Base-by-base conservation (phyloP, 768 basidiomycete genomes). In the Clathrus columnatus region DNA sequence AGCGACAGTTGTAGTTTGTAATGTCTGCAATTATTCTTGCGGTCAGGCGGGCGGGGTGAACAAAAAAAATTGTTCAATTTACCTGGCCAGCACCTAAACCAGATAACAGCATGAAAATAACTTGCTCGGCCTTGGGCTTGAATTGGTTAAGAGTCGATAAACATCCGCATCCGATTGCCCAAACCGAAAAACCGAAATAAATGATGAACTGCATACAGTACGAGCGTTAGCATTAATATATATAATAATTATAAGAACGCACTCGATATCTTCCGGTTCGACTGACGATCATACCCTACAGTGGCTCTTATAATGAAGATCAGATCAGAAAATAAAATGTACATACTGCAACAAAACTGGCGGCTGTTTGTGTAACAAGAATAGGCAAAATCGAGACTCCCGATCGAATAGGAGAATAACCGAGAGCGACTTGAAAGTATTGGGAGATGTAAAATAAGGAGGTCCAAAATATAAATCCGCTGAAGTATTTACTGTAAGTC, bases 391-490 rank as follows among this genome's bases (percentile, higher is more conserved):
- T 73, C 61, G 87, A 81, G 2, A 86, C 67, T 0, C 81, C 82
- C 2, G 77, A 78, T 8, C 74, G 77, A 43, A 87, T 79, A 0
- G 87, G 82, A 7, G 79, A 76, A 58, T 78, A 81, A 4, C 81
- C 82, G n/a, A 83, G 68, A 3, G 79, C 83, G 7, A 86, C 79
- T 68, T 88, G 86, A 68, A 87, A 85, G 64, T 80, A 87, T 59
- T 85, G 82, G 1, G 88, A 86, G 0, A 89, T 74, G 61, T 86
- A 87, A 65, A 81, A 87, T 11, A 85, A 64, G 7, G 83, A 76
- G 17, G 79, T 83, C 66, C 77, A 82, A 65, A 81, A 82, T 2
- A 82, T 70, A 59, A 82, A 77, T 23, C 80, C 81, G 48, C 81
- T 83, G 56, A 7, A 14, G 0, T 10, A 7, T 7, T 11, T 21